phyloP scores from a whole-genome alignment of 805 yeast genomes.

The Lipomyces starkeyi region DNA sequence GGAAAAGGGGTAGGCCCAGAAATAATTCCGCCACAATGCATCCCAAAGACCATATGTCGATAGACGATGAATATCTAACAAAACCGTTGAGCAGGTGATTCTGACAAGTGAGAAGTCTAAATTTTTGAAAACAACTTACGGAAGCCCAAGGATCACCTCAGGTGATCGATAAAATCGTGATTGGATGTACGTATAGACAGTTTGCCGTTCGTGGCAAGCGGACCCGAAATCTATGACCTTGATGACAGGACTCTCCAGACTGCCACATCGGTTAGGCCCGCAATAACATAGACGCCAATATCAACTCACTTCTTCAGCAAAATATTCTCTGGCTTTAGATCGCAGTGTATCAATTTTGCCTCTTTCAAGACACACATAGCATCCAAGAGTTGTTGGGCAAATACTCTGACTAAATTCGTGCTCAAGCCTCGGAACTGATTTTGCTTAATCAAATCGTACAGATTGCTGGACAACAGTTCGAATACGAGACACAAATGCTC shows the following conservation, averaged over 20 bases:
- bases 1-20: conserved; percentile 89
- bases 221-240: conserved; percentile 92
- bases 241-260: conserved; percentile 79
- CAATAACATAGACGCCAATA: neutral
- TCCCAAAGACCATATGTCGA: conserved; percentile 98
- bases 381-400: conserved; percentile 81
- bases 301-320: conserved; percentile 59
- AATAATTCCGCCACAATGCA: conserved; percentile 90
- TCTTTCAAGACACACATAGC: conserved; percentile 80
- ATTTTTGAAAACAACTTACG: conserved; percentile 52
- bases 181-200: conserved; percentile 92
- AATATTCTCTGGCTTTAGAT: conserved; percentile 94
- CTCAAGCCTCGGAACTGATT: conserved; percentile 91
- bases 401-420: conserved; percentile 75
- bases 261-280: neutral
- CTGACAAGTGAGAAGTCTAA: neutral
- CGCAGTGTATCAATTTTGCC: conserved; percentile 90
- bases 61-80: conserved; percentile 69
- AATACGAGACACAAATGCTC: conserved; percentile 92
- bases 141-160: conserved; percentile 88
- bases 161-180: conserved; percentile 96
- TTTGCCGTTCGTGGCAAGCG: conserved; percentile 62
- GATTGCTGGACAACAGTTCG: conserved; percentile 83
- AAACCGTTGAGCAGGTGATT: neutral
- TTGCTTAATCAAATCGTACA: conserved; percentile 89